phyloP scores from a whole-genome alignment of 768 basidiomycete species.

The Suillus alpinus region DNA sequence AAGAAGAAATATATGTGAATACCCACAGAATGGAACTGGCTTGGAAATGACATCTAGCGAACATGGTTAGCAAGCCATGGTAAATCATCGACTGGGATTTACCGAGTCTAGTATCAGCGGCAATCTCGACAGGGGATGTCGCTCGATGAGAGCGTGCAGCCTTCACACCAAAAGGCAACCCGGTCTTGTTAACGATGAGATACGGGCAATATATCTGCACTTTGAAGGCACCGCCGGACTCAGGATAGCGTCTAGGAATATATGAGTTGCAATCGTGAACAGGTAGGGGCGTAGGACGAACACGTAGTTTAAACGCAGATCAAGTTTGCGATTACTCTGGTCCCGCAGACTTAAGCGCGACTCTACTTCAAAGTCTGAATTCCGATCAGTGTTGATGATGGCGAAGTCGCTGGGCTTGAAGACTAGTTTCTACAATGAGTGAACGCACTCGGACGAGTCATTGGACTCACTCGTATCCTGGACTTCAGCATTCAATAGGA shows the following conservation, averaged over 20 bases:
- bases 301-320: slow-evolving; percentile 88
- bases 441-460: background rate
- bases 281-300: slow-evolving; percentile 38
- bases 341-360: slow-evolving; percentile 71
- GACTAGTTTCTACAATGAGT: slow-evolving; percentile 40
- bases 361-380: slow-evolving; percentile 87
- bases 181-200: slow-evolving; percentile 90
- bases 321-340: slow-evolving; percentile 67
- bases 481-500: slow-evolving; percentile 84
- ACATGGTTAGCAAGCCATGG: slow-evolving; percentile 4
- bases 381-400: slow-evolving; percentile 92
- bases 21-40: slow-evolving; percentile 80
- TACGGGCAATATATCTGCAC: slow-evolving; percentile 94
- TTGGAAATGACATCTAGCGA: slow-evolving; percentile 44
- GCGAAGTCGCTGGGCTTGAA: slow-evolving; percentile 95
- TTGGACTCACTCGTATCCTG: slow-evolving; percentile 78
- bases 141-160: slow-evolving; percentile 61
- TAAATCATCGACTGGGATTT: slow-evolving; percentile 12
- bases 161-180: slow-evolving; percentile 73
- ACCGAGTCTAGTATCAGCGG: slow-evolving; percentile 77
- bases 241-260: slow-evolving; percentile 61
- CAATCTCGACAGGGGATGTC: slow-evolving; percentile 70
- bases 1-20: slow-evolving; percentile 2
- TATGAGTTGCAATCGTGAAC: slow-evolving; percentile 8
- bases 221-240: slow-evolving; percentile 94